Evolutionary conservation across 2,329 filamentous ascomycete species (phyloP).

Genomic region (Monosporascus sp.): DNA sequence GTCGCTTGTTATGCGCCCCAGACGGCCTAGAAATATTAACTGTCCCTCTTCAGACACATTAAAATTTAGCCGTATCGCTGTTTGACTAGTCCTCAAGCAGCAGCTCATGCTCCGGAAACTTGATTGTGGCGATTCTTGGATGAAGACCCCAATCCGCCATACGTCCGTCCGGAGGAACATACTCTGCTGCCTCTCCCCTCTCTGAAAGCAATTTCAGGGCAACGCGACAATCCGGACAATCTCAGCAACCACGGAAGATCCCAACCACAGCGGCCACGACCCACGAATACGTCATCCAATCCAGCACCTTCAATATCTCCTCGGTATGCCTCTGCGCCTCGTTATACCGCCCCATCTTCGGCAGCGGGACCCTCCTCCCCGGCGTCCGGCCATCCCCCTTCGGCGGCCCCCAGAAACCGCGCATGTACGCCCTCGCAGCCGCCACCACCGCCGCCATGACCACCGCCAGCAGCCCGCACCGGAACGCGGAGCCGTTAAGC

Average conservation of each 20-base stretch:
- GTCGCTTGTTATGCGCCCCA: no score
- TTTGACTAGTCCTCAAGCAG: no score
- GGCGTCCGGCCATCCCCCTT: conserved; percentile 1
- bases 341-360: conserved; percentile 21
- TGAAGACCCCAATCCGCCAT: no score
- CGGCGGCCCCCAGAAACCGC: conserved; percentile 13
- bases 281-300: conserved; percentile 17
- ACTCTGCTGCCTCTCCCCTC: no score
- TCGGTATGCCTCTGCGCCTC: conserved; percentile 18
- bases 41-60: no score
- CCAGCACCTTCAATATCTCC: conserved; percentile 14
- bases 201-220: no score
- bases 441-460: conserved; percentile 9
- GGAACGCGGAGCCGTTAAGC: conserved; percentile 5
- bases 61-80: no score
- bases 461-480: conserved; percentile 10
- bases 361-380: conserved; percentile 14
- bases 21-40: no score
- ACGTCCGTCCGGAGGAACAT: no score
- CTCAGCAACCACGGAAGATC: conserved; percentile 15
- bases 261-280: conserved; percentile 12
- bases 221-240: no score
- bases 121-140: no score
- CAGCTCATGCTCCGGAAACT: no score
- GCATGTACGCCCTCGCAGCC: conserved; percentile 14